These are phyloP conservation scores for Calonectria multiphialidica DNA, from an alignment of 2,329 filamentous ascomycete genomes.

Conservation along the genomic window DNA sequence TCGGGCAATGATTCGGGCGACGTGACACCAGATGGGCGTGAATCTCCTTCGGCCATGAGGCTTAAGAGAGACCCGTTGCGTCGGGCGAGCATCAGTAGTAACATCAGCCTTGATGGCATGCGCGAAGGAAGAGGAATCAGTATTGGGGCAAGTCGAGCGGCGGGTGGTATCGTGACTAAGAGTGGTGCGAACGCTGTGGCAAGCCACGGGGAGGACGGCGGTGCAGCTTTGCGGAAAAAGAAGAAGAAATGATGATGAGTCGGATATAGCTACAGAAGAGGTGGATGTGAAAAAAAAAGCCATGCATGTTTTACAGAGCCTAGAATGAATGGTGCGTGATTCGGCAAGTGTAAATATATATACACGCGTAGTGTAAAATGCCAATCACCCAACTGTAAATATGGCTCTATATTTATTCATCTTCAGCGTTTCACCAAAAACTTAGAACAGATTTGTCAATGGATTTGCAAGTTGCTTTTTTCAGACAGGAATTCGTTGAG, in stretches of 20 bases:
- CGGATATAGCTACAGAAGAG: neutral
- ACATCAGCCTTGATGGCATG: conserved; percentile 55
- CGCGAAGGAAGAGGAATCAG: conserved; percentile 54
- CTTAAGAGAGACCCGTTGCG: conserved; percentile 31
- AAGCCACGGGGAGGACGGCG: conserved; percentile 31
- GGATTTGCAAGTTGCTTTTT: no score
- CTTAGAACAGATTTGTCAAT: no score
- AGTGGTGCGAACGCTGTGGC: conserved; percentile 33
- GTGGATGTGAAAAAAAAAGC: neutral
- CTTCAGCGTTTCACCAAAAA: neutral
- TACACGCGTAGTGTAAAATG: neutral
- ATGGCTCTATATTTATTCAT: neutral
- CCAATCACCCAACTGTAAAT: neutral
- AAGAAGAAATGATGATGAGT: conserved; percentile 31
- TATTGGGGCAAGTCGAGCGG: conserved; percentile 52
- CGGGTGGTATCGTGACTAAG: conserved; percentile 50
- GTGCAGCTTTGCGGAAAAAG: conserved; percentile 28
- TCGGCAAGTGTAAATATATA: neutral
- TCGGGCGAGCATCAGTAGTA: conserved; percentile 48
- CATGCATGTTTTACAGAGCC: neutral
- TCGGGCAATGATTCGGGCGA: conserved; percentile 31
- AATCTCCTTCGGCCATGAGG: conserved; percentile 33
- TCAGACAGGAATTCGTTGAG: no score
- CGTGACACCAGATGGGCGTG: conserved; percentile 19
- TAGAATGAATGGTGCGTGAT: neutral